Percentiles rank a stretch among this genome's conserved stretches.
Evolutionary conservation across 345 rosid genomes (phyloP).

Genomic region (Populus pruinosa): DNA sequence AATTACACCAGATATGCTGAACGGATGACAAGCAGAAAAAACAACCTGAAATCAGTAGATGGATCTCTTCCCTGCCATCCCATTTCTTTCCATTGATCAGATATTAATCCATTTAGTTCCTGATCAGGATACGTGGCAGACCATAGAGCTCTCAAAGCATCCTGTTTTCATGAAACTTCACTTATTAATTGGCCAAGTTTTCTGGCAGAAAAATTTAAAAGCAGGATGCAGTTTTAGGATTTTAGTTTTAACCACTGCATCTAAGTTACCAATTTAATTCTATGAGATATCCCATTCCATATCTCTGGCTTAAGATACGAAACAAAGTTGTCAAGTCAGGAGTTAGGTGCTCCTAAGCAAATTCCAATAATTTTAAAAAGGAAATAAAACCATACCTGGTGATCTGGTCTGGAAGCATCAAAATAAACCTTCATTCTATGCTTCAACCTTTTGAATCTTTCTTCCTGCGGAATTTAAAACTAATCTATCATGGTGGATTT

Average conservation of each 20-base stretch:
- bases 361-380: background rate
- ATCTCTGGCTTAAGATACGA: background rate
- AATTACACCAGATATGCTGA: background rate
- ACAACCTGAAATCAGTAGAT: slow-evolving; percentile 87
- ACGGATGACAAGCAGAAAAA: background rate
- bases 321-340: background rate
- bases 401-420: slow-evolving; percentile 70
- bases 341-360: background rate
- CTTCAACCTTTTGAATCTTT: slow-evolving; percentile 64
- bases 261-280: background rate
- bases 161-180: slow-evolving; percentile 29
- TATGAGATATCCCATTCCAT: background rate
- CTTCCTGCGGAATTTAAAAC: slow-evolving; percentile 50
- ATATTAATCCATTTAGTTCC: slow-evolving; percentile 68
- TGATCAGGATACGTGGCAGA: slow-evolving; percentile 64
- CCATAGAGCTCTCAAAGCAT: slow-evolving; percentile 87
- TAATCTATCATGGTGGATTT: background rate
- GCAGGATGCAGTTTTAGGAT: background rate
- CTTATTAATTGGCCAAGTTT: background rate
- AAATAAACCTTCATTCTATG: slow-evolving; percentile 68
- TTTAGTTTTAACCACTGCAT: background rate
- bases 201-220: background rate
- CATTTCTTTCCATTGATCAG: slow-evolving; percentile 97
- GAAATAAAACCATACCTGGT: slow-evolving; percentile 52
- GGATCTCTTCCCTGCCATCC: slow-evolving; percentile 99